phyloP scores from a whole-genome alignment of 2,329 filamentous ascomycete species.

The Pyrenophora teres region DNA sequence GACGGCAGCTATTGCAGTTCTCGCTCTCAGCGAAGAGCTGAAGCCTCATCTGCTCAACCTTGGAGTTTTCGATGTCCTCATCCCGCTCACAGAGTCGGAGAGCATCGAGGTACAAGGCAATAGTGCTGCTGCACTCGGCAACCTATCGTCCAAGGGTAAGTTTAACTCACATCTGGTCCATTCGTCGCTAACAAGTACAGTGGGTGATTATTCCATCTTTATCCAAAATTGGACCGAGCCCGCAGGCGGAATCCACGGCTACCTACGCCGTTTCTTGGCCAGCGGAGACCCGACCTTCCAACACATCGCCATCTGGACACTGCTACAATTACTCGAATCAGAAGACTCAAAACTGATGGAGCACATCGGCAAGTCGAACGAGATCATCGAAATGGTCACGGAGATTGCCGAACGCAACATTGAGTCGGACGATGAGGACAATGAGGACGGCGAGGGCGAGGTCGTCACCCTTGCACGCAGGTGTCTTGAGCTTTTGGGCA shows the following conservation, averaged over 20 bases:
- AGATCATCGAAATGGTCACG: constrained; percentile 90
- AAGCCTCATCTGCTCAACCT: constrained; percentile 89
- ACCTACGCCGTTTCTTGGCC: constrained; percentile 87
- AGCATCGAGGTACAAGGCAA: constrained; percentile 99
- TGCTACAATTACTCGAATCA: constrained; percentile 92
- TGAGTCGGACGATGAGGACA: constrained; percentile 83
- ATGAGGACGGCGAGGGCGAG: constrained; percentile 89
- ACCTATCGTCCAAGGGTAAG: constrained; percentile 93
- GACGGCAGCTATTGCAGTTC: constrained; percentile 97
- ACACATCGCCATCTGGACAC: constrained; percentile 98
- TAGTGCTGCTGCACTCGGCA: constrained; percentile 92
- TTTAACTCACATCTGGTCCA: not conserved
- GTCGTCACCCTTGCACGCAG: constrained; percentile 89
- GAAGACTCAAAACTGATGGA: constrained; percentile 88
- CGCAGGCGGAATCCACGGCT: constrained; percentile 92
- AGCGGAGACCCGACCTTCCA: constrained; percentile 97
- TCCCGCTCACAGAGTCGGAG: constrained; percentile 90
- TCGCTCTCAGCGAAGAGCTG: constrained; percentile 92
- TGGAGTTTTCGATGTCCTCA: constrained; percentile 94
- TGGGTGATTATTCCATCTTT: constrained; percentile 96
- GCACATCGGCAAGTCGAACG: constrained; percentile 85
- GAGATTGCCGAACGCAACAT: constrained; percentile 87
- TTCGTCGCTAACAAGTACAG: constrained; percentile 56
- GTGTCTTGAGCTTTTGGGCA: constrained; percentile 83
- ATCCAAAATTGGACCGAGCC: constrained; percentile 92